Conservation (phyloP, 805 yeast species). For the Myxozyma sirexii region DNA sequence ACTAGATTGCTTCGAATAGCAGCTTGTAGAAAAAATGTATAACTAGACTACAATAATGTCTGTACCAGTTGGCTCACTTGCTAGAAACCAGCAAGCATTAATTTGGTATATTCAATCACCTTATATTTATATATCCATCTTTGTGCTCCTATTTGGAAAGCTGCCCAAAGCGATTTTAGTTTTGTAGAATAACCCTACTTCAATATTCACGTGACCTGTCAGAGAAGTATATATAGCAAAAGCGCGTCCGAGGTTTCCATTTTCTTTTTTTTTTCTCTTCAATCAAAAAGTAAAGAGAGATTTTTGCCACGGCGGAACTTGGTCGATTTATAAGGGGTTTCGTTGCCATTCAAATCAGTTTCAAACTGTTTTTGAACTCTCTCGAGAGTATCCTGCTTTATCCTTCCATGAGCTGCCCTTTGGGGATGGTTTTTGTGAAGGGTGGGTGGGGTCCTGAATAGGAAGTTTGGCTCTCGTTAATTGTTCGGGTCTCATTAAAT, state of each 20-base stretch:
- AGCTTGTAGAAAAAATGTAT: too few relatives aligned
- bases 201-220: too few relatives aligned
- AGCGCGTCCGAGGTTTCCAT: neutral
- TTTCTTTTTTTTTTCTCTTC: slow-evolving; percentile 20
- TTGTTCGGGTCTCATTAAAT: slow-evolving; percentile 31
- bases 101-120: too few relatives aligned
- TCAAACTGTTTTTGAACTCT: slow-evolving; percentile 1
- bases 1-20: too few relatives aligned
- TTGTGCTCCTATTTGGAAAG: too few relatives aligned
- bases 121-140: too few relatives aligned
- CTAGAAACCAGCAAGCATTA: too few relatives aligned
- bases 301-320: slow-evolving; percentile 34
- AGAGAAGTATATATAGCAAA: neutral
- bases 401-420: too few relatives aligned
- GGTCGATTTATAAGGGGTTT: slow-evolving; percentile 15
- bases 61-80: too few relatives aligned
- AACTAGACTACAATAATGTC: too few relatives aligned
- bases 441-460: slow-evolving; percentile 25
- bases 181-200: too few relatives aligned
- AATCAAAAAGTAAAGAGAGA: slow-evolving; percentile 35
- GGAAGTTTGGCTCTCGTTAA: slow-evolving; percentile 34
- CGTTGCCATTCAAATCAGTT: slow-evolving; percentile 31
- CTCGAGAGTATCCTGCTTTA: slow-evolving; percentile 27
- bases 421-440: neutral
- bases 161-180: too few relatives aligned